Evolutionary conservation across 768 basidiomycete species (phyloP).

Genomic region (Russula vinacea): DNA sequence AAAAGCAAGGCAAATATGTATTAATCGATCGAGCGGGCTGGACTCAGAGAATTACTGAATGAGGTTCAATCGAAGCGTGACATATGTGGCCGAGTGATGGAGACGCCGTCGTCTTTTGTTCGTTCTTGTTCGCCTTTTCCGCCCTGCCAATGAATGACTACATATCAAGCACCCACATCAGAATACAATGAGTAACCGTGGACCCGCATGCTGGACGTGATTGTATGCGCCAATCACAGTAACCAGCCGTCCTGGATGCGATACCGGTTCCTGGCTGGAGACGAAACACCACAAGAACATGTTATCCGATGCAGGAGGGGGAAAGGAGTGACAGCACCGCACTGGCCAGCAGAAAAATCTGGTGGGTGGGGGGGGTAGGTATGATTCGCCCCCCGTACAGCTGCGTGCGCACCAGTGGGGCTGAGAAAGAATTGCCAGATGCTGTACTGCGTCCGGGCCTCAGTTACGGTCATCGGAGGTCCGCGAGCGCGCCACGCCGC

Average conservation of each 20-base stretch:
- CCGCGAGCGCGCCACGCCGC: background rate
- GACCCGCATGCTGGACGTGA: background rate
- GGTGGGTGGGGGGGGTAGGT: background rate
- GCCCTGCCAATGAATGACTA: background rate
- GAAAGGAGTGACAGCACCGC: background rate
- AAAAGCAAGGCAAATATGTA: too few species aligned
- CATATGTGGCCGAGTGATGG: too few species aligned
- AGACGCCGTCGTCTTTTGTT: too few species aligned
- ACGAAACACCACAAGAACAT: too few species aligned
- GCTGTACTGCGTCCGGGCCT: background rate
- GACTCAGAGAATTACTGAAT: too few species aligned
- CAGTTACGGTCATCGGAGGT: background rate
- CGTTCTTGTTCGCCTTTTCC: slow-evolving; percentile 11
- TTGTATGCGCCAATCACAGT: background rate
- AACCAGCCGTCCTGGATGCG: too few species aligned
- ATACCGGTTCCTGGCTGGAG: background rate
- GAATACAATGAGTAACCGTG: slow-evolving; percentile 2
- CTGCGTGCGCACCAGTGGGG: too few species aligned
- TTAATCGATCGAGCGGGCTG: too few species aligned
- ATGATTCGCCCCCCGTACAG: too few species aligned
- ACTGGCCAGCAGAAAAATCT: background rate
- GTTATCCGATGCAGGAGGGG: too few species aligned
- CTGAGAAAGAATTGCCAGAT: background rate
- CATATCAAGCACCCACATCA: background rate
- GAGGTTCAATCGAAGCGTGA: too few species aligned